A percentile compares a stretch with the other conserved stretches of the same genome.
Conservation (phyloP, 2,329 filamentous ascomycete species). For the Catunica adiposa region DNA sequence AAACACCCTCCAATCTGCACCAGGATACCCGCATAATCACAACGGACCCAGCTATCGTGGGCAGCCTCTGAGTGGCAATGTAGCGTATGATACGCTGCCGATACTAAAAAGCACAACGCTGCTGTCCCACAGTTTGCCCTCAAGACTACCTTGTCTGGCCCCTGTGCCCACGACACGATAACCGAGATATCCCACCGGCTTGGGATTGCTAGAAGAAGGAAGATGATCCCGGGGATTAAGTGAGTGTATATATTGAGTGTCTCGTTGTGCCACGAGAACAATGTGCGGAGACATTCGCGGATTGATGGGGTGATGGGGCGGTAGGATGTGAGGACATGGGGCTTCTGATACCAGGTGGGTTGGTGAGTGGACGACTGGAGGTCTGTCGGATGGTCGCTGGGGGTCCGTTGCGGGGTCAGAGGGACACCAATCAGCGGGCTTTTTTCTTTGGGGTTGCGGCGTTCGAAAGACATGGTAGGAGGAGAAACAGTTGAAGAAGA, state of each 20-base stretch:
- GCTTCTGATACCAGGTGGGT: slow-evolving; percentile 17
- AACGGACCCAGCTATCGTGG: slow-evolving; percentile 23
- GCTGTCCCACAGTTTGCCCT: slow-evolving; percentile 24
- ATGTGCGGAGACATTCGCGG: slow-evolving; percentile 24
- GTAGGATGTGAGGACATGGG: slow-evolving; percentile 20
- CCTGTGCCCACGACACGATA: slow-evolving; percentile 21
- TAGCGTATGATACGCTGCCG: slow-evolving; percentile 25
- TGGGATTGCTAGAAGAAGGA: slow-evolving; percentile 20
- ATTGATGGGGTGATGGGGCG: slow-evolving; percentile 26
- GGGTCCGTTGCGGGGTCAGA: not conserved
- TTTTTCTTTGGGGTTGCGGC: not conserved
- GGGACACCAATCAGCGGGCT: not conserved
- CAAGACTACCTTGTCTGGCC: slow-evolving; percentile 25
- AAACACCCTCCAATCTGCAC: slow-evolving; percentile 25
- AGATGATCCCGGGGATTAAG: slow-evolving; percentile 27
- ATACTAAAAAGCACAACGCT: slow-evolving; percentile 23
- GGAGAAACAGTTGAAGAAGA: not conserved
- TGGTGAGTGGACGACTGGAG: not conserved
- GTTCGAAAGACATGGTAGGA: not conserved
- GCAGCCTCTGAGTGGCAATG: slow-evolving; percentile 24
- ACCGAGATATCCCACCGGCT: slow-evolving; percentile 18
- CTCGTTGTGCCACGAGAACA: slow-evolving; percentile 24
- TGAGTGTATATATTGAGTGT: slow-evolving; percentile 22
- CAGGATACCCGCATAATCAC: slow-evolving; percentile 26
- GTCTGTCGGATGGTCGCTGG: not conserved